Evolutionary conservation across 768 basidiomycete species (phyloP), one percentile per base, ranked within the genome.

Genomic region (Lanmaoa rubissima): DNA sequence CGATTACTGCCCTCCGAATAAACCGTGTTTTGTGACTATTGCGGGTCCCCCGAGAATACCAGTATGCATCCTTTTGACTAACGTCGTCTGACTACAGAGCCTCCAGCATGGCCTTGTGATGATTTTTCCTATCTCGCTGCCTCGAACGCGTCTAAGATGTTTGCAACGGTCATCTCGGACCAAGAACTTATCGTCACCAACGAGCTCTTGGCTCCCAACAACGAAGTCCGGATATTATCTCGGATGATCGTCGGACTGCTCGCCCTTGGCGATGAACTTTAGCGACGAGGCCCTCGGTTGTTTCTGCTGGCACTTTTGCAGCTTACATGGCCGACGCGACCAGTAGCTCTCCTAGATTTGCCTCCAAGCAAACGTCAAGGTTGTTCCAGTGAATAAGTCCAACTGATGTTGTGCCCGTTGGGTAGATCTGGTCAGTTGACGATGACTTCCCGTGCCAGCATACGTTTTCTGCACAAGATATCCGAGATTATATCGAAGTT

Each of bases 1-100:
- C 57, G 36, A 65, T 59, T 65, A 61, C 45, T 60, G 13, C 51
- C 40, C 43, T 44, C 46, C 39, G 40, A 69, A 70, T 68, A 60
- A 45, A 63, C 41, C 19, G 52, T 41, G 19, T 55, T 57, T 58
- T 66, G 44, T 58, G 56, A 55, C 50, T 42, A 55, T 42, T 48
- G 14, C 28, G 24, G 5, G 39, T 50, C 39, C 40, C 36, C 28
- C 34, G 39, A 49, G 48, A 45, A 49, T 48, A 36, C 19, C 7
- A 7, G 5, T 14, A 7, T 47, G 26, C 34, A 41, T 50, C 10
- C 19, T 38, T 16, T 51, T 11, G 38, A n/a, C 48, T 55, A 47
- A 54, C 41, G 11, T 45, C 13, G 48, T 40, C 24, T n/a, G 42
- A 46, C 38, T 42, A 42, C 53, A 51, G 51, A 49, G 14, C 24